These are phyloP conservation scores for Dictyostelium discoideum DNA, from an alignment of 78 protist genomes.

Conservation along the genomic window dicty_2.7 NC_007090.3:2480001-2480500, in stretches of 20 bases:
- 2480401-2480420: not conserved
- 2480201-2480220: not conserved
- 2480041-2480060: not conserved
- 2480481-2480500: not conserved
- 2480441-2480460: constrained; percentile 9
- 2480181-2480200: constrained; percentile 10
- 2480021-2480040: not conserved
- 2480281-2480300: not conserved
- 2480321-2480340: not conserved
- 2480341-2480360: not conserved
- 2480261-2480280: not conserved
- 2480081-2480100: not conserved
- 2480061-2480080: not conserved
- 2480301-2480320: not conserved
- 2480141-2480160: not conserved
- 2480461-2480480: not conserved
- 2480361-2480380: not conserved
- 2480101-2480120: not conserved
- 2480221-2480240: not conserved
- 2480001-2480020: not conserved
- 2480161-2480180: not conserved
- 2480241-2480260: not conserved
- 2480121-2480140: too few relatives aligned
- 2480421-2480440: not conserved
- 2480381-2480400: too few relatives aligned